Evolutionary conservation across 306 rosid genomes (phyloP).

Genomic region (Crotalaria pallida): DNA sequence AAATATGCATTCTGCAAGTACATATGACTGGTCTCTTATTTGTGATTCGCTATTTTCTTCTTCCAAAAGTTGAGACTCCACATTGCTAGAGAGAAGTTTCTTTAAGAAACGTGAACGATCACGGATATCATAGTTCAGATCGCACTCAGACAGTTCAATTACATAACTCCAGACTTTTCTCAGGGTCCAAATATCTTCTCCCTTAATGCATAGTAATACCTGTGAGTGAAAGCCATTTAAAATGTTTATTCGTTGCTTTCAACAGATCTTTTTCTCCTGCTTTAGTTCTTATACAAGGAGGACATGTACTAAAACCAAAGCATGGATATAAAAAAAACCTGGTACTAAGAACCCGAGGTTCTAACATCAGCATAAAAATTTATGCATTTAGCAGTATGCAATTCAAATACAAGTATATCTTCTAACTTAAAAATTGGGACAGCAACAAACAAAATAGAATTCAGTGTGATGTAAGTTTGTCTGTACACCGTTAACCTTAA

Average conservation of each 20-base stretch:
- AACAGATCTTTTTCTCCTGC: not conserved
- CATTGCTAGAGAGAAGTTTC: conserved; percentile 48
- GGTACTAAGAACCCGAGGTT: conserved; percentile 2
- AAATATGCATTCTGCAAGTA: conserved; percentile 57
- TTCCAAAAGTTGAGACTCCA: conserved; percentile 44
- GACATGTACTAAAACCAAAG: not conserved
- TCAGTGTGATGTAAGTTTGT: not conserved
- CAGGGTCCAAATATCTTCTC: conserved; percentile 45
- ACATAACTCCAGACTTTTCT: conserved; percentile 55
- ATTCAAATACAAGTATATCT: not conserved
- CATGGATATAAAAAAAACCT: conserved; percentile 5
- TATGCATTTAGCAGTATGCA: conserved; percentile 11
- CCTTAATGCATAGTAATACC: conserved; percentile 55
- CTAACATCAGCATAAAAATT: not conserved
- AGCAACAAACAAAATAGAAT: not conserved
- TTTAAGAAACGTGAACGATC: conserved; percentile 72
- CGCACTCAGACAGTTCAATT: conserved; percentile 77
- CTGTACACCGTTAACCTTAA: no score
- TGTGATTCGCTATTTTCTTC: conserved; percentile 24
- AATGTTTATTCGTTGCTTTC: not conserved
- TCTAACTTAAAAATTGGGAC: conserved; percentile 2
- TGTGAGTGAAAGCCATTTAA: conserved; percentile 32
- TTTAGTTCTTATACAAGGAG: not conserved
- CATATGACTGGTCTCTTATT: conserved; percentile 40
- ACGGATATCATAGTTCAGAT: conserved; percentile 75